Base-by-base conservation (phyloP, 805 yeast genomes). In the Zygoascus biomembranicola region DNA sequence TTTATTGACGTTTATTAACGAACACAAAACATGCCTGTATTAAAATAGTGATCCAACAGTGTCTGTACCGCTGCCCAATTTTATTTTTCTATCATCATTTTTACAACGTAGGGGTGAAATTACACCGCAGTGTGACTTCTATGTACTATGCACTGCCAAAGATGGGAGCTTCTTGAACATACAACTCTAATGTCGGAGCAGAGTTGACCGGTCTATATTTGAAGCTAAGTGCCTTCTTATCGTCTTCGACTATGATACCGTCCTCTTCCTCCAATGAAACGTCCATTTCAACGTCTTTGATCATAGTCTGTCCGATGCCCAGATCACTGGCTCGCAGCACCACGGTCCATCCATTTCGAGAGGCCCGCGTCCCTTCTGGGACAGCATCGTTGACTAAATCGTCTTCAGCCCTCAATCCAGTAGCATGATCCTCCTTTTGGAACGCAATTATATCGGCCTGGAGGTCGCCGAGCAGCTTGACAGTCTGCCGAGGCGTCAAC, bases 341-440 rank as follows among this genome's bases (percentile, higher is more conserved):
- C 19, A 42, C 54, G 5, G 32, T 37, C 54, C 54, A 52, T 19
- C 54, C 54, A 8, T 26, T 26, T 11, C 13, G 14, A 28, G 20
- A n/a, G 14, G 31, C 42, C 10, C 32, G 18, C 14, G 4, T 32
- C 23, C 26, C 44, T 11, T 28, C 42, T 13, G 41, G 39, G 14
- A 32, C 49, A 16, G 32, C 8, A 32, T 52, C 54, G 35, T 52
- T 52, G 28, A 52, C 41, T 14, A 18, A 37, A 19, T 50, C 47
- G 5, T 31, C 43, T 8, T 37, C 44, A 16, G 28, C 45, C 2
- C 14, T 39, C 14, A 2, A n/a, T 2, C 5, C 18, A 13, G 19
- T 16, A 2, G 28, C 19, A 32, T 16, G 5, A 18, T 5, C n/a
- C 16, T 31, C 41, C 18, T 35, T 42, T 32, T 19, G 31, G 14